Percentiles rank a stretch among this genome's conserved stretches.
Conservation (phyloP, 2,329 filamentous ascomycete species). For the Macroventuria anomochaeta region DNA sequence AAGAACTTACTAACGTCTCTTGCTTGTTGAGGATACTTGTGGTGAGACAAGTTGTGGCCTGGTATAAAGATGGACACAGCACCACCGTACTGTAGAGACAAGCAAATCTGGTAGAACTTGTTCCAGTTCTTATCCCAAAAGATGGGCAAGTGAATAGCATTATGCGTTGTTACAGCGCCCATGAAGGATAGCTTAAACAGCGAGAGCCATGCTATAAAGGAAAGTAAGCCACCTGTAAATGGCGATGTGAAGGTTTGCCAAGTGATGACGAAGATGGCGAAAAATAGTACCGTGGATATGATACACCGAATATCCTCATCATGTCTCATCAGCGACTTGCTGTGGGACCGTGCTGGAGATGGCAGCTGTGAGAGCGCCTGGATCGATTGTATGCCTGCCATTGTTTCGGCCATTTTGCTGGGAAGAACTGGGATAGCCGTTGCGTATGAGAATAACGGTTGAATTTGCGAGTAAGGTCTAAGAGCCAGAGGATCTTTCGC, state of each 20-base stretch:
- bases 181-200: constrained; percentile 1
- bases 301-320: constrained; percentile 2
- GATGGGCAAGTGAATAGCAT: background rate
- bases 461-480: background rate
- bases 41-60: constrained; percentile 2
- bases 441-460: background rate
- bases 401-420: background rate
- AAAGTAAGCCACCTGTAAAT: background rate
- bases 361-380: background rate
- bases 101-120: constrained; percentile 1
- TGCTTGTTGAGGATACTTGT: constrained; percentile 4
- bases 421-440: background rate
- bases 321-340: constrained; percentile 2
- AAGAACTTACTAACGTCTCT: constrained; percentile 6
- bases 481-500: background rate
- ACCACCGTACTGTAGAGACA: constrained; percentile 3
- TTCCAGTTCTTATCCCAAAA: constrained; percentile 2
- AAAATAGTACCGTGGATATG: background rate
- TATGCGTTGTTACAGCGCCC: constrained; percentile 3
- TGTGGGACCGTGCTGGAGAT: background rate
- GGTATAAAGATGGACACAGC: constrained; percentile 3
- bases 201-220: constrained; percentile 1
- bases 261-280: background rate
- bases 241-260: constrained; percentile 1
- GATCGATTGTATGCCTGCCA: background rate